Evolutionary conservation across 2,329 filamentous ascomycete genomes (phyloP).

Genomic region (Colletotrichum caudatum): DNA sequence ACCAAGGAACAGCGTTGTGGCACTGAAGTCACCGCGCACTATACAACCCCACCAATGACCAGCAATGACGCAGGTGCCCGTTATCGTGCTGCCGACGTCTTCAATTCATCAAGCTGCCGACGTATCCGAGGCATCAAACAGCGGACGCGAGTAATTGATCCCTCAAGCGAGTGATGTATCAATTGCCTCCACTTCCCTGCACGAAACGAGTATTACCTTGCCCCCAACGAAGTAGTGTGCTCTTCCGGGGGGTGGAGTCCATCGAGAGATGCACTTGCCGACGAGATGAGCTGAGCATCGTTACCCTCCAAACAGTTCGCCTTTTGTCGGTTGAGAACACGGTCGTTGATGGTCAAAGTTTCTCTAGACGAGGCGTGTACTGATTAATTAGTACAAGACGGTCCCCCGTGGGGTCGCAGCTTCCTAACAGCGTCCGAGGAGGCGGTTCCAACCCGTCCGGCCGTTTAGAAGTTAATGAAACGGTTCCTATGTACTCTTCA

Average conservation of each 20-base stretch:
- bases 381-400: too few species aligned
- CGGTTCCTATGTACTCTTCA: not conserved
- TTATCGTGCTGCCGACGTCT: constrained; percentile 13
- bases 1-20: constrained; percentile 4
- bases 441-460: constrained; percentile 6
- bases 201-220: constrained; percentile 31
- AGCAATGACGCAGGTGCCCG: constrained; percentile 26
- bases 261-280: not conserved
- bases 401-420: not conserved
- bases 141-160: constrained; percentile 30
- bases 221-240: constrained; percentile 8
- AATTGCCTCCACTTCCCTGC: constrained; percentile 31
- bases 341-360: not conserved
- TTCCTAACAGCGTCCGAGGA: not conserved
- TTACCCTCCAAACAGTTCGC: not conserved
- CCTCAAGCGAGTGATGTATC: constrained; percentile 40
- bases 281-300: too few species aligned
- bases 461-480: not conserved
- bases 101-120: constrained; percentile 4
- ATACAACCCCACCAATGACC: not conserved
- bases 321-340: not conserved
- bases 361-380: too few species aligned
- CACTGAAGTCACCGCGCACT: constrained; percentile 7
- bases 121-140: constrained; percentile 9
- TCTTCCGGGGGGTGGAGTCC: not conserved